These are phyloP conservation scores for Sporothrix curviconia DNA, from an alignment of 2,329 filamentous ascomycete genomes.

Conservation along the genomic window DNA sequence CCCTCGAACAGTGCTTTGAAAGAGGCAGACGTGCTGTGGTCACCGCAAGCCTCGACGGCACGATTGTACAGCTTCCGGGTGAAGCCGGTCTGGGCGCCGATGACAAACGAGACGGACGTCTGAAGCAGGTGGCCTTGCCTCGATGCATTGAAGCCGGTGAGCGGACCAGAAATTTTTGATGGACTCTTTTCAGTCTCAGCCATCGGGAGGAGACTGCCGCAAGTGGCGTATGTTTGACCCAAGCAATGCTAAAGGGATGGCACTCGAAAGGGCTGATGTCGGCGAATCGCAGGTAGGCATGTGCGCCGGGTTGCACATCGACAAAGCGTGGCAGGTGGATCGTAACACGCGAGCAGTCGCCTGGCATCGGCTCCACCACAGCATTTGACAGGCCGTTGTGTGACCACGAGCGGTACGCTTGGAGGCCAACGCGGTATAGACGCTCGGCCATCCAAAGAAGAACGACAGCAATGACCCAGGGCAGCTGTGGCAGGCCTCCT, in stretches of 20 bases:
- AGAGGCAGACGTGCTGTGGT: constrained; percentile 42
- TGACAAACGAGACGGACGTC: constrained; percentile 68
- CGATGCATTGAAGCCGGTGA: constrained; percentile 15
- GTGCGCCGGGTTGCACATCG: constrained; percentile 61
- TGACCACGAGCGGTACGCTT: constrained; percentile 62
- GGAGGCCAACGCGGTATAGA: constrained; percentile 51
- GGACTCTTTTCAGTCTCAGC: constrained; percentile 36
- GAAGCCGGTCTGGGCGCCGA: constrained; percentile 82
- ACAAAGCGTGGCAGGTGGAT: constrained; percentile 61
- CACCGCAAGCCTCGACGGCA: constrained; percentile 46
- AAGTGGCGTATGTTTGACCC: constrained; percentile 53
- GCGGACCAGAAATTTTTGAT: constrained; percentile 9
- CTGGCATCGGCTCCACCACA: constrained; percentile 59
- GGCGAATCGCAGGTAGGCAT: constrained; percentile 67
- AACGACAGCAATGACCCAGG: constrained; percentile 68
- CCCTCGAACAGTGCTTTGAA: constrained; percentile 77
- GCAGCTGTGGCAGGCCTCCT: constrained; percentile 62
- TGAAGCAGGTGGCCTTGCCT: constrained; percentile 33
- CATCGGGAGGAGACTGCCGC: constrained; percentile 30
- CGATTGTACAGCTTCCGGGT: constrained; percentile 73
- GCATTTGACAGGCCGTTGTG: constrained; percentile 55
- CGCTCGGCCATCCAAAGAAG: constrained; percentile 68
- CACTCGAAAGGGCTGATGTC: constrained; percentile 62
- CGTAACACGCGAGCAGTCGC: constrained; percentile 64
- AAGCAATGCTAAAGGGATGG: constrained; percentile 74